Base-by-base conservation (phyloP, 441 rosid genomes). In the Adansonia rubrostipa region DNA sequence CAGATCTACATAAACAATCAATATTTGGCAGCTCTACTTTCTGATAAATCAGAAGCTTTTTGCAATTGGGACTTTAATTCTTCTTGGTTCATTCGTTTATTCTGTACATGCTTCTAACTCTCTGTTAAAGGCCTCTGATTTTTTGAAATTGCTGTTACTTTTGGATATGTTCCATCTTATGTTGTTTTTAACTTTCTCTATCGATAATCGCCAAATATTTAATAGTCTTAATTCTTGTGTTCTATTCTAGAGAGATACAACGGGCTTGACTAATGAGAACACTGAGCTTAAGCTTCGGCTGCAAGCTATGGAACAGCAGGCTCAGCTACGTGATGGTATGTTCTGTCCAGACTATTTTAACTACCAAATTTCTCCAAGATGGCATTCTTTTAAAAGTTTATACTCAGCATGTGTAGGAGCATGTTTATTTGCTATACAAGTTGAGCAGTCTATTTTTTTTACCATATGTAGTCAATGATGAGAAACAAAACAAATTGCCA, bases 231-330 rank as follows among this genome's bases (percentile, higher is more conserved):
- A 48, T 14, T 76, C 74, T 82, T 78, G 36, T 82, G 70, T 71
- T 67, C 77, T 81, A 33, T 81, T 83, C 79, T 83, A 96, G 99
- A 96, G 98, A 85, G 98, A 96, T 84, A 92, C 97, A 13, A 88
- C 90, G 44, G 95, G 92, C 76, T 83, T 96, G 83, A 83, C 83
- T 60, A 78, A 89, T 79, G 99, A 95, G 82, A 95, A 93, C 86
- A 88, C 95, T 56, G 98, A 95, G 85, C 96, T 95, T 75, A 93
- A 91, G 91, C 92, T 93, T 83, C 95, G 91, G 76, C 84, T 93
- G 75, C 97, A 95, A 81, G 92, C 91, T 57, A 91, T 95, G 98
- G 99, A 95, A 84, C 96, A 93, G 75, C 97, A 93, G 81, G 96
- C 97, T 77, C 94, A 92, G 78, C 80, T 92, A 81, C 91, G 96